phyloP scores from a whole-genome alignment of 1,284 basidiomycete genomes.

The Inonotus hispidus region DNA sequence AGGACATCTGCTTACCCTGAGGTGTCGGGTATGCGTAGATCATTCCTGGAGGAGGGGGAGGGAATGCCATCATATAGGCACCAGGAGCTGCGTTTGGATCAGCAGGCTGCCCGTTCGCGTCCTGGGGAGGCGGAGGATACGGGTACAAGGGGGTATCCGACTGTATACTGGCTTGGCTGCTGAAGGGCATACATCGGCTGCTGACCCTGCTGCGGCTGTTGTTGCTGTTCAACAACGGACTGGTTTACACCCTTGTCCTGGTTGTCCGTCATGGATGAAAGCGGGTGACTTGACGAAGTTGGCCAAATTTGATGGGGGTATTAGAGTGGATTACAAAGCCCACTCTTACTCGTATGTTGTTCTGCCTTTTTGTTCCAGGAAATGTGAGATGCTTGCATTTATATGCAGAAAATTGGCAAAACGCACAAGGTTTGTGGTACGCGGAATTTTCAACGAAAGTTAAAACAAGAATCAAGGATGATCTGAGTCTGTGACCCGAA shows the following conservation, averaged over 20 bases:
- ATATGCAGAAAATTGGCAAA: not conserved
- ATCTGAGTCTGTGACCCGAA: not conserved
- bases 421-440: not conserved
- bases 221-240: constrained; percentile 21
- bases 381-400: not conserved
- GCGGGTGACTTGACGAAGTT: not conserved
- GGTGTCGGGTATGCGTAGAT: constrained; percentile 53
- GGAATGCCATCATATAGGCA: constrained; percentile 47
- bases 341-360: not conserved
- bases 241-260: constrained; percentile 9
- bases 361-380: not conserved
- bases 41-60: constrained; percentile 51
- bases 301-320: not conserved
- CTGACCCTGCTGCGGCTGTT: constrained; percentile 24
- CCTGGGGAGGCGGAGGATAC: constrained; percentile 35
- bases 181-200: constrained; percentile 36
- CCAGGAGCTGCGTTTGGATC: constrained; percentile 39
- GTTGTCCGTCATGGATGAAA: constrained; percentile 1
- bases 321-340: not conserved
- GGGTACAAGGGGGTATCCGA: constrained; percentile 44
- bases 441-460: not conserved
- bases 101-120: constrained; percentile 33
- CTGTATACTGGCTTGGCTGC: constrained; percentile 40
- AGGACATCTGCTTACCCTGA: constrained; percentile 8
- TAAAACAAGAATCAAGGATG: not conserved